These are phyloP conservation scores for Irpex sp. DNA, from an alignment of 1,284 basidiomycete species.

Conservation along the genomic window DNA sequence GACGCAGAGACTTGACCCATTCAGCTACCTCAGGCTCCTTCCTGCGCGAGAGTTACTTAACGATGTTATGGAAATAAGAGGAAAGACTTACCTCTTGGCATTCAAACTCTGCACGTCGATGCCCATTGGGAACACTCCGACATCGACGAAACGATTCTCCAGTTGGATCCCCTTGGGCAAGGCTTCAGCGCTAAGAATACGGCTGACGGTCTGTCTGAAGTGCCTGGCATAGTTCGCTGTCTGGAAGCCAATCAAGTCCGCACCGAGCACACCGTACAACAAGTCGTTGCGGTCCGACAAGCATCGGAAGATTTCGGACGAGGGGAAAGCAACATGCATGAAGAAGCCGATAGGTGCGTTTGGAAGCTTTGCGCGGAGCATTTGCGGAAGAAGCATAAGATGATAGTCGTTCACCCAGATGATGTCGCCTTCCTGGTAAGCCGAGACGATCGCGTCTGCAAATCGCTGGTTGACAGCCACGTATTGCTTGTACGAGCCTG, in stretches of 20 bases:
- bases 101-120: conserved; percentile 77
- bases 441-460: conserved; percentile 71
- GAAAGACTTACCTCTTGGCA: conserved; percentile 53
- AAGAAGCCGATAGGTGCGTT: conserved; percentile 83
- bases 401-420: conserved; percentile 88
- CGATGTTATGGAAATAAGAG: neutral
- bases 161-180: conserved; percentile 81
- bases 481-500: conserved; percentile 75
- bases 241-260: conserved; percentile 79
- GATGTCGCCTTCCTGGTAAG: conserved; percentile 81
- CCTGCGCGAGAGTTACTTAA: conserved; percentile 29
- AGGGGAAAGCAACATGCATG: conserved; percentile 87
- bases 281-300: conserved; percentile 66
- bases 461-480: conserved; percentile 82
- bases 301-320: conserved; percentile 86
- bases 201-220: conserved; percentile 80
- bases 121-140: conserved; percentile 87
- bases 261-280: conserved; percentile 72
- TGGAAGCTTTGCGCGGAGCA: conserved; percentile 62
- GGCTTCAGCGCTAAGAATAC: conserved; percentile 79
- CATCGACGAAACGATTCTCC: conserved; percentile 68
- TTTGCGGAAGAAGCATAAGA: conserved; percentile 77
- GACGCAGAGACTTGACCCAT: conserved; percentile 74
- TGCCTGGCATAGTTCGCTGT: conserved; percentile 79
- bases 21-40: conserved; percentile 77